A percentile compares a stretch with the other conserved stretches of the same genome.
phyloP scores from a whole-genome alignment of 176 grass and related monocot species.

The Dendrocalamus sinicus region DNA sequence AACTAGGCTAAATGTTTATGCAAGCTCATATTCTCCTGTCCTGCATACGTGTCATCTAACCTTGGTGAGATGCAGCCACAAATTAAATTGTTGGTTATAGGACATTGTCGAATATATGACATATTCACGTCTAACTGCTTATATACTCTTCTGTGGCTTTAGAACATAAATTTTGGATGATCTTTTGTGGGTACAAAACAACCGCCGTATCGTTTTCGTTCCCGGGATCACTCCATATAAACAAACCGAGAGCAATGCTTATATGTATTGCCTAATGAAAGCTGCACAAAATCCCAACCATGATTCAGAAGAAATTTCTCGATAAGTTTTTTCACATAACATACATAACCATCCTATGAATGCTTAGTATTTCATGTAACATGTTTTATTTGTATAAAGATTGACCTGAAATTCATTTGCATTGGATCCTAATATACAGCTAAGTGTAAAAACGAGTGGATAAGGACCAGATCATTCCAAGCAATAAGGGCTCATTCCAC shows the following conservation, averaged over 20 bases:
- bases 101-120: too few relatives aligned
- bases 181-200: neutral
- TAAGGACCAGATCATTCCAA: neutral
- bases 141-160: neutral
- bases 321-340: neutral
- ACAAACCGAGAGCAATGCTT: neutral
- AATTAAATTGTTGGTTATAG: too few relatives aligned
- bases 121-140: neutral
- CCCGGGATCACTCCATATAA: neutral
- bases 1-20: neutral
- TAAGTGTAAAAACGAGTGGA: neutral
- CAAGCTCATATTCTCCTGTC: neutral
- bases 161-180: neutral
- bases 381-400: neutral
- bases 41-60: neutral
- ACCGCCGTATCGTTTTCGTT: neutral
- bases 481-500: accelerated
- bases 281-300: neutral
- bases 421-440: neutral
- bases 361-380: neutral
- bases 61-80: neutral
- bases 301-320: neutral
- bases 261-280: too few relatives aligned
- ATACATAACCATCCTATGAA: neutral
- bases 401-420: neutral